Evolutionary conservation across 768 basidiomycete genomes (phyloP), one percentile per base, ranked within the genome.

Genomic region (Lanmaoa rubissima): DNA sequence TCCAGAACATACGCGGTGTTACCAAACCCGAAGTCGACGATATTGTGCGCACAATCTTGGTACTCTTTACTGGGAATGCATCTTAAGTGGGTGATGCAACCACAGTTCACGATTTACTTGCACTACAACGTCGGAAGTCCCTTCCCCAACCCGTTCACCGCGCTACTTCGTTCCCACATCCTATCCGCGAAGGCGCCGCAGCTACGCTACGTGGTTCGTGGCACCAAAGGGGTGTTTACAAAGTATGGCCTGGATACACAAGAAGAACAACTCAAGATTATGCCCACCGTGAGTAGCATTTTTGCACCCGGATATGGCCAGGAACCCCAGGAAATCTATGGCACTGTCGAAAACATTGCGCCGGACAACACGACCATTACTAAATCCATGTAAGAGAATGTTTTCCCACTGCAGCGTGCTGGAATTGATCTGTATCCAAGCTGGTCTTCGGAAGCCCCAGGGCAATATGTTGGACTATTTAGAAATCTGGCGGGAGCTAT

Each of bases 231-330:
- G 28, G 81, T 84, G 3, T 93, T 81, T 72, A 76, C 79, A 55
- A 94, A 96, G 71, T 81, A 79, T 64, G 91, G 91, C 6, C 69
- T 90, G 21, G 92, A 93, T 69, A 73, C 83, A 3, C 92, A 94
- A 67, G 92, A 94, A 72, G 83, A 84, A 50, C 86, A 90, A 60
- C 79, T 92, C 48, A 85, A 84, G 65, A 76, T 69, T 12, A 81
- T 85, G 48, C 65, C 79, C 10, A 70, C 74, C 5, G 81, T 83
- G 26, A 69, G 64, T 16, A 75, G 70, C 12, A 82, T 83, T 40
- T 66, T 80, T 58, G 74, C 75, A 44, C 58, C 71, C 5, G 67
- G 68, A 28, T 87, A 82, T 61, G 90, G 88, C 12, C 72, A 71
- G 55, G 88, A 90, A 69, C 83, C 86, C 3, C 79, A 85, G 65